A percentile compares a stretch with the other conserved stretches of the same genome.
These are phyloP conservation scores for Sporodiniella umbellata DNA, from an alignment of 371 early-diverging fungal species.

Conservation along the genomic window DNA sequence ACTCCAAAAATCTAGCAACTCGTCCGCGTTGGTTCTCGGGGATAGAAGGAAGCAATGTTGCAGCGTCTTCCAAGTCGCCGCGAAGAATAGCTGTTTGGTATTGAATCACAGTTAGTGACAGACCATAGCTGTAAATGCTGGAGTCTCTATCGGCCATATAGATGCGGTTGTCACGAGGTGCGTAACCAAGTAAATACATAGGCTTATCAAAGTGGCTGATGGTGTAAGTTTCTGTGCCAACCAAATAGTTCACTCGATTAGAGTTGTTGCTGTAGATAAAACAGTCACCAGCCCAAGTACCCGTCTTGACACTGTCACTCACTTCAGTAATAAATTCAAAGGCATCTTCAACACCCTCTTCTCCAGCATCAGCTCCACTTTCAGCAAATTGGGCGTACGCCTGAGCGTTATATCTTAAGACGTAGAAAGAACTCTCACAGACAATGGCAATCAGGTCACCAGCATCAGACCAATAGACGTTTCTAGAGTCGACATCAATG, in stretches of 20 bases:
- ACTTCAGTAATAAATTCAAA: constrained; percentile 94
- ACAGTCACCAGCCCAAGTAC: constrained; percentile 97
- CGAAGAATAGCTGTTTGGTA: constrained; percentile 95
- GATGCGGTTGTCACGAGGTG: constrained; percentile 90
- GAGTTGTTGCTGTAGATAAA: constrained; percentile 91
- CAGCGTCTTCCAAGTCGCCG: constrained; percentile 84
- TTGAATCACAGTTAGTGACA: constrained; percentile 91
- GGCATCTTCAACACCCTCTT: constrained; percentile 96
- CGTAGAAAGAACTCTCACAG: constrained; percentile 89
- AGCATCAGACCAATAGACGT: constrained; percentile 91
- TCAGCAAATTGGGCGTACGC: constrained; percentile 79
- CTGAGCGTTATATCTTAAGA: constrained; percentile 86
- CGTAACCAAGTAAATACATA: constrained; percentile 91
- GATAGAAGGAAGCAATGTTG: constrained; percentile 76
- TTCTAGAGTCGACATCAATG: constrained; percentile 88
- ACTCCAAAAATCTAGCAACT: constrained; percentile 93
- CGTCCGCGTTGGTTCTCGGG: constrained; percentile 84
- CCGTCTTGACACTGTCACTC: constrained; percentile 86
- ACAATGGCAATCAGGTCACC: constrained; percentile 91
- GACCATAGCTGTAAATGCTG: constrained; percentile 82
- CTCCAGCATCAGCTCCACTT: constrained; percentile 68
- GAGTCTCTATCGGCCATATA: constrained; percentile 93
- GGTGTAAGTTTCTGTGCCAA: constrained; percentile 89
- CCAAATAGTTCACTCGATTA: constrained; percentile 93
- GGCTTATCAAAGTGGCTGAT: constrained; percentile 92